Evolutionary conservation across 1,284 basidiomycete species (phyloP).

Genomic region (Trametes hirsuta): DNA sequence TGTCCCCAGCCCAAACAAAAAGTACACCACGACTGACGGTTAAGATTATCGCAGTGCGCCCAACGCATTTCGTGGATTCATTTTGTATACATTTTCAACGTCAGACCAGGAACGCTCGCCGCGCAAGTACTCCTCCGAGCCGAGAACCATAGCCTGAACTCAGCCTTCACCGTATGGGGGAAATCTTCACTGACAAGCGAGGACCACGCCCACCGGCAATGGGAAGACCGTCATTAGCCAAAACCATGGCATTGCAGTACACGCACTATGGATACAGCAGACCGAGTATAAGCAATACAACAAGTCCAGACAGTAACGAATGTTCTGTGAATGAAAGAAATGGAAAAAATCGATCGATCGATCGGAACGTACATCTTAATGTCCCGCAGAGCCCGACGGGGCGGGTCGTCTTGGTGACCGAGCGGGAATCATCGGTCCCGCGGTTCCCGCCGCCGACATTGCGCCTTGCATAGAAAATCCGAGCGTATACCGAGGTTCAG

Average conservation of each 20-base stretch:
- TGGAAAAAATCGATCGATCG: constrained; percentile 7
- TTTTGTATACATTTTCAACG: too few species aligned
- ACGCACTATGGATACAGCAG: constrained; percentile 7
- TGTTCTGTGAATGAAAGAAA: not conserved
- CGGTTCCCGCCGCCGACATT: not conserved
- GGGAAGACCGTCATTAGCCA: not conserved
- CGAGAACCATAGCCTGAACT: too few species aligned
- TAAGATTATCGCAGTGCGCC: too few species aligned
- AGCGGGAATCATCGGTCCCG: constrained; percentile 11
- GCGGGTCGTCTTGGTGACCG: constrained; percentile 18
- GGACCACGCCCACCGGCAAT: not conserved
- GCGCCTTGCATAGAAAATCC: too few species aligned
- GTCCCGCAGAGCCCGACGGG: constrained; percentile 12
- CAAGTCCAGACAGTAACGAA: not conserved
- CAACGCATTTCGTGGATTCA: too few species aligned
- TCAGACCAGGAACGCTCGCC: too few species aligned
- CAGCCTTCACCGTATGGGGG: not conserved
- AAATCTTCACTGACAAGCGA: not conserved
- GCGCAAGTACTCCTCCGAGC: too few species aligned
- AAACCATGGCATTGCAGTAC: not conserved
- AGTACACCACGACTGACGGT: too few species aligned
- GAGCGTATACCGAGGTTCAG: too few species aligned
- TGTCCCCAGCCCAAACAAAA: too few species aligned
- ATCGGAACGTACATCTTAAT: constrained; percentile 6
- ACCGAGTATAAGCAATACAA: not conserved